Evolutionary conservation across 2,329 filamentous ascomycete genomes (phyloP), one percentile per base, ranked within the genome.

Genomic region (Penicillium sp.): DNA sequence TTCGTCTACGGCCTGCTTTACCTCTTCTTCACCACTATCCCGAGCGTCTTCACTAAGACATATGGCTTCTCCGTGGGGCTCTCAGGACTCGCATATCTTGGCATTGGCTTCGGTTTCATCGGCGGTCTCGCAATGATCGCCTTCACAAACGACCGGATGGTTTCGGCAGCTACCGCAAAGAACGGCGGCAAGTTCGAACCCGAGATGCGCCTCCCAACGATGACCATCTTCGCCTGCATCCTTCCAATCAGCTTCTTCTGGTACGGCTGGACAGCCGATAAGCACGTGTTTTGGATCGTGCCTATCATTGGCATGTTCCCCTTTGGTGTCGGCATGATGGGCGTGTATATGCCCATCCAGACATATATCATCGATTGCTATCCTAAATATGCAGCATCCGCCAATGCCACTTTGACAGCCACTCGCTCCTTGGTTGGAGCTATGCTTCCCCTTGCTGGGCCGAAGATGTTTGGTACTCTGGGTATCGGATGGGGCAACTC

Each of bases 281-380:
- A 77, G 36, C 66, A 75, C 2, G 71, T 78, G 0, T 81, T 83
- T 63, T 86, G 82, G 81, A 81, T 86, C 27, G 75, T 85, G 15
- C 83, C 83, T 0, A 84, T 87, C 58, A 76, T 86, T 43, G 85
- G 84, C 5, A 80, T 82, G 4, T 75, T 78, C 2, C 74, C 84
- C 8, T 83, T 85, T 31, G 81, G 82, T 0, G 74, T 78, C 2
- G 84, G 83, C 0, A 78, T 82, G 17, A 84, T 85, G 56, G 65
- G 68, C 2, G 59, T 72, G n/a, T 82, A 83, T 38, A 65, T 71
- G 68, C 82, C 82, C 33, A 80, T 83, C 43, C 82, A 86, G 50
- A 86, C 83, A 17, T 89, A 89, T 63, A 75, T 87, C 9, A 81
- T 89, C 21, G 85, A 88, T 59, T 81, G 78, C 57, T 79, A 79